Conservation (phyloP, 1,284 basidiomycete genomes). For the Vanrija sp. region DNA sequence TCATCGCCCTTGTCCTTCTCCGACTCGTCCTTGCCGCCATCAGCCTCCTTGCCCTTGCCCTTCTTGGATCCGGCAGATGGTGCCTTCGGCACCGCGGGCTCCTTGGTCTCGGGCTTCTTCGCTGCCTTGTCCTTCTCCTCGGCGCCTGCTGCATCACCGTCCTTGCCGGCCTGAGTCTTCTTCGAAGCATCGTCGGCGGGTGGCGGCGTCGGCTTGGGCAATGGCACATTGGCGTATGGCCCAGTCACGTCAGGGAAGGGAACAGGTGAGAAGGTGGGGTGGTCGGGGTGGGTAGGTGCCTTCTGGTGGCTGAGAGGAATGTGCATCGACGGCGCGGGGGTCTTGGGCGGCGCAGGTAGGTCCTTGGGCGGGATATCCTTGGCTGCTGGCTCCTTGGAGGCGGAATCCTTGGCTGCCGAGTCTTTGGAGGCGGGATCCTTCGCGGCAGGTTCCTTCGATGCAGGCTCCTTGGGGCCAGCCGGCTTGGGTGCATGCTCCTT, state of each 20-base stretch:
- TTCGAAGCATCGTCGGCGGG: no score
- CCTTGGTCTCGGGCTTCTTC: neutral
- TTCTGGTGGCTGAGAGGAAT: no score
- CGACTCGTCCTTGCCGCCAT: slow-evolving; percentile 12
- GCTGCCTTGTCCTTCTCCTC: no score
- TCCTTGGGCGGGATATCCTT: neutral
- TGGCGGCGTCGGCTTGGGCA: neutral
- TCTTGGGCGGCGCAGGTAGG: neutral
- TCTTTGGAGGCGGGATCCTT: no score
- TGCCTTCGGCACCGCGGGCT: no score
- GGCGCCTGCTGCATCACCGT: neutral
- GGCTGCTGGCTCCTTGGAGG: neutral
- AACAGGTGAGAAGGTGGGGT: no score
- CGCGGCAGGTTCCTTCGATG: neutral
- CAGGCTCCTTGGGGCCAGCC: neutral
- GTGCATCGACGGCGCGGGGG: no score
- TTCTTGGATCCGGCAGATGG: neutral
- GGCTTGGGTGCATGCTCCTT: no score
- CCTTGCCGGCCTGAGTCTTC: no score
- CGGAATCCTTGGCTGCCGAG: neutral
- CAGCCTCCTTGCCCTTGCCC: slow-evolving; percentile 1
- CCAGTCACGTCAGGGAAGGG: no score
- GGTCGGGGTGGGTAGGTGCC: no score
- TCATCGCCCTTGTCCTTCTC: slow-evolving; percentile 19
- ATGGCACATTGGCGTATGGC: neutral